Percentiles rank a stretch among this genome's conserved stretches.
These are phyloP conservation scores for Phytophthora citricola DNA, from an alignment of 352 stramenopile genomes.

Conservation along the genomic window DNA sequence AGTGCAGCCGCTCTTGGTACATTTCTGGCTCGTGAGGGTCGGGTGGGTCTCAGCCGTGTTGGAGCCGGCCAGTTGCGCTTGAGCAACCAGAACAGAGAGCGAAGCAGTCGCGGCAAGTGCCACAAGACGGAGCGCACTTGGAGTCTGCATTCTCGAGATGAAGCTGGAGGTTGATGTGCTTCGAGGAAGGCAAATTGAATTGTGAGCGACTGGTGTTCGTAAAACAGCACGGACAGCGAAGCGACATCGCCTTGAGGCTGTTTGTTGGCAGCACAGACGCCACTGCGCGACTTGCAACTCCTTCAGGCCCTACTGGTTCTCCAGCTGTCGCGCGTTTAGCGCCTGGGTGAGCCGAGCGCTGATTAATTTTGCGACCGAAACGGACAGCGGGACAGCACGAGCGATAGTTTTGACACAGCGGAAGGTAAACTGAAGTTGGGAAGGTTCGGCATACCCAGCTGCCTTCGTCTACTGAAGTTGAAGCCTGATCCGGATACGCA, in stretches of 20 bases:
- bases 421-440: constrained; percentile 11
- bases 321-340: constrained; percentile 4
- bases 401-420: background rate
- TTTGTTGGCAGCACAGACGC: constrained; percentile 16
- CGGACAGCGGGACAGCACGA: constrained; percentile 13
- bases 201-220: constrained; percentile 16
- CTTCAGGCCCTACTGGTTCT: background rate
- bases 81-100: background rate
- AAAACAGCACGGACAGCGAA: background rate
- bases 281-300: constrained; percentile 1
- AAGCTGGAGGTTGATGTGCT: constrained; percentile 3
- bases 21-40: constrained; percentile 38
- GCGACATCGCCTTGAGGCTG: background rate
- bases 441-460: constrained; percentile 2
- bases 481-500: background rate
- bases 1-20: constrained; percentile 36
- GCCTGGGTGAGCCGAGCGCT: constrained; percentile 1
- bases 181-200: constrained; percentile 26
- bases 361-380: constrained; percentile 10
- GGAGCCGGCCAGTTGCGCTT: constrained; percentile 3
- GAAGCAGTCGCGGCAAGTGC: constrained; percentile 12
- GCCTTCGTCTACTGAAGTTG: constrained; percentile 8
- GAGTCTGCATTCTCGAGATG: constrained; percentile 27
- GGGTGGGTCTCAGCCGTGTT: constrained; percentile 55
- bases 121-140: constrained; percentile 25